Evolutionary conservation across 768 basidiomycete genomes (phyloP), one percentile per base, ranked within the genome.

Genomic region (Xerocomus potaroensis): DNA sequence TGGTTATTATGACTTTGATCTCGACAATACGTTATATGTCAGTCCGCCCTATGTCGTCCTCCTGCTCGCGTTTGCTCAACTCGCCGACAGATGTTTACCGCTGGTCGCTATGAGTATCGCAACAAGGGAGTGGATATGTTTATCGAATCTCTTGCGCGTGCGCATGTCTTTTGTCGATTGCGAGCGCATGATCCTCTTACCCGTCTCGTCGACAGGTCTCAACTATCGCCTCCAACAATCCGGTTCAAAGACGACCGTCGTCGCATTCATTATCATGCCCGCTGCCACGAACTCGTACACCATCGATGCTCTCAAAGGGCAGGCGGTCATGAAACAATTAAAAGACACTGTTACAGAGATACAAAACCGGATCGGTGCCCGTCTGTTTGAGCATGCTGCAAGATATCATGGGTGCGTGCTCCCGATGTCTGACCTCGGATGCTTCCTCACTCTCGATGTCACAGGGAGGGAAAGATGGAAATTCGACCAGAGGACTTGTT

Each of bases 71-170:
- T 44, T n/a, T 38, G 9, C 56, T 58, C 27, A 50, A 34, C 5
- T 40, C 10, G 31, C 27, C 35, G 15, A 45, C 62, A 96, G 89
- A 83, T 97, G 80, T 99, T 99, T 71, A 98, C 92, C 14, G 96
- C 96, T n/a, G 96, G 96, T 33, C 82, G 96, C 35, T 99, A 99
- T 68, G 96, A 99, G 67, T 99, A 96, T 68, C 79, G 96, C 33
- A 99, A 99, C 75, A 99, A 99, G 73, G 96, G 96, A 46, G 93
- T 98, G 24, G 96, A 99, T 64, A 96, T 99, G 95, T 99, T 97
- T 66, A 95, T 99, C 56, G 96, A 99, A 70, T 78, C 87, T 15
- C 81, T 99, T 47, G 96, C 95, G 23, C 90, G 95, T 82, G 54
- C 37, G 78, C 67, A 18, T 36, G 63, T 37, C 29, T 22, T n/a